Evolutionary conservation across 2,329 filamentous ascomycete genomes (phyloP), one percentile per base, ranked within the genome.

Genomic region (Pestalotiopsis sp.): DNA sequence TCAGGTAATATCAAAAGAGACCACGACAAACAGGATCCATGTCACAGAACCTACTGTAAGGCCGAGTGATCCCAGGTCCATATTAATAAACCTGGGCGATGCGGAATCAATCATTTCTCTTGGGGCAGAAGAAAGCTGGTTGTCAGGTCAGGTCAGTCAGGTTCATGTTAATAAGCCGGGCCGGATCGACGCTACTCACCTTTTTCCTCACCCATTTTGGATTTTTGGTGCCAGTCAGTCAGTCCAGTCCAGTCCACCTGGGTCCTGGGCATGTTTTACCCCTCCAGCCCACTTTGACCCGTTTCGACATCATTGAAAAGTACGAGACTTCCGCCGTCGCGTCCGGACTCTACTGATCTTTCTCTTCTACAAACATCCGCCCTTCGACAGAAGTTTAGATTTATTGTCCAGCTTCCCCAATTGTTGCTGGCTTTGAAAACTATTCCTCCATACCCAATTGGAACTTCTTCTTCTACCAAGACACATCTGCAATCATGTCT

Each of bases 401-500:
- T 59, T 64, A 23, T 38, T 64, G 38, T 9, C 36, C 61, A 64
- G 61, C 61, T 64, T 59, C 25, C 45, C 25, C 52, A 67, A 31
- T 67, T 45, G 49, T 58, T 23, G 64, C 49, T 52, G 25, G 41
- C 25, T 58, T 27, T 20, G 45, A 52, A 25, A 31, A 13, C 27
- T 17, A 56, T 45, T 38, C 17, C n/a, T 39, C 13, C 23, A 60
- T 52, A 52, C 36, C 36, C 68, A 59, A 65, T 66, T 67, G 68
- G 64, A 49, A 59, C 20, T 67, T 65, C 23, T 27, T 27, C 27
- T 31, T 31, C 27, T 31, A 31, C 49, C 45, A 49, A 31, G 14
- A 31, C 27, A 31, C 60, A 71, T 68, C 72, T 52, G 73, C 80
- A 82, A 87, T 82, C 82, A 90, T 90, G 88, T 90, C 88, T 86